Percentiles rank a stretch among this genome's conserved stretches.
Evolutionary conservation across 2,329 filamentous ascomycete species (phyloP).

Genomic region (Trichophyton simii): DNA sequence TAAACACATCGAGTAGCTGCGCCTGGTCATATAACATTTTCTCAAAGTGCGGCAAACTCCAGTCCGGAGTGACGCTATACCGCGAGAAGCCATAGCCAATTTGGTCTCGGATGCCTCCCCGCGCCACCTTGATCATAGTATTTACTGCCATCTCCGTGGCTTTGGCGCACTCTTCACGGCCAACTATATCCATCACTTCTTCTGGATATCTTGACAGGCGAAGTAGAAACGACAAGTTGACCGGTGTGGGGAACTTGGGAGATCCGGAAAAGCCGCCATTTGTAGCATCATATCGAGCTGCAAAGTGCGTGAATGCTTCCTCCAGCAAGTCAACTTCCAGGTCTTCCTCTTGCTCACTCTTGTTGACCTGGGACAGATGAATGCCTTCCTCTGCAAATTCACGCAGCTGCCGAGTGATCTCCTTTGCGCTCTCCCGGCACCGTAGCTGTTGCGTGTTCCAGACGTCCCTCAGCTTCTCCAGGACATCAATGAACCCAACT

Average conservation of each 20-base stretch:
- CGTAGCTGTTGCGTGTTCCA: slow-evolving; percentile 79
- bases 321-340: slow-evolving; percentile 84
- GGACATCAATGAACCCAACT: slow-evolving; percentile 69
- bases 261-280: slow-evolving; percentile 68
- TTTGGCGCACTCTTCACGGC: slow-evolving; percentile 59
- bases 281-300: slow-evolving; percentile 62
- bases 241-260: slow-evolving; percentile 82
- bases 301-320: slow-evolving; percentile 73
- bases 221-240: slow-evolving; percentile 72
- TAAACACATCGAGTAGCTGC: slow-evolving; percentile 67
- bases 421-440: slow-evolving; percentile 69
- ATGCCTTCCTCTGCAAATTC: slow-evolving; percentile 85
- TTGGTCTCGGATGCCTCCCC: slow-evolving; percentile 60
- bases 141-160: slow-evolving; percentile 68
- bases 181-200: slow-evolving; percentile 76
- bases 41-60: slow-evolving; percentile 92
- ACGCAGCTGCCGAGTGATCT: slow-evolving; percentile 66
- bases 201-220: slow-evolving; percentile 58
- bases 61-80: slow-evolving; percentile 82
- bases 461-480: slow-evolving; percentile 60
- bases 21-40: slow-evolving; percentile 94
- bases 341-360: slow-evolving; percentile 47
- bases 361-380: slow-evolving; percentile 29
- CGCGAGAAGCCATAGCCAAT: slow-evolving; percentile 68
- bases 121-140: slow-evolving; percentile 66